These are phyloP conservation scores for Apiospora saccharicola DNA, from an alignment of 2,329 filamentous ascomycete species.

Conservation along the genomic window DNA sequence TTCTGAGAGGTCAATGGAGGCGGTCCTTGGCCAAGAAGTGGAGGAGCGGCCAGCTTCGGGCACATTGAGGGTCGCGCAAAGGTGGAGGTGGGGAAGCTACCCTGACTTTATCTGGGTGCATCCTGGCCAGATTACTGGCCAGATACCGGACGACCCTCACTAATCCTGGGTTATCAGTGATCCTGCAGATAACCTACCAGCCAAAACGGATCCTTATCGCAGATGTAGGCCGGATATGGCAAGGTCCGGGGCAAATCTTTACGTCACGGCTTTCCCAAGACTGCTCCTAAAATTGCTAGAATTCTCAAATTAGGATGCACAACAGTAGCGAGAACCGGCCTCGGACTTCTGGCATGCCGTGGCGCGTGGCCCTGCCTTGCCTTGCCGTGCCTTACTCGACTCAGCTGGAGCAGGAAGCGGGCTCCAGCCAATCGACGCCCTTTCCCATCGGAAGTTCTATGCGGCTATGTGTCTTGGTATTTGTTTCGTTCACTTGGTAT, in stretches of 20 bases:
- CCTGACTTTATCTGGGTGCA: conserved; percentile 4
- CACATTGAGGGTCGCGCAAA: conserved; percentile 13
- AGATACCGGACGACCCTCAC: neutral
- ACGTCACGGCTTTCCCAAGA: conserved; percentile 3
- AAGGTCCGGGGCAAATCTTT: conserved; percentile 2
- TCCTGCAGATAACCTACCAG: neutral
- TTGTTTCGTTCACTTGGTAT: neutral
- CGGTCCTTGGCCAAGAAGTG: neutral
- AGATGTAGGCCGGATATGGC: neutral
- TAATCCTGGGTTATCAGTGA: conserved; percentile 3
- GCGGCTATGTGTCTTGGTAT: neutral
- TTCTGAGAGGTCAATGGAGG: neutral
- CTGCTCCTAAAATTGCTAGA: neutral
- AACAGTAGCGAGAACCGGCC: conserved; percentile 14
- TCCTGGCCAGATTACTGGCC: neutral
- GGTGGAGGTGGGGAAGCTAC: conserved; percentile 18
- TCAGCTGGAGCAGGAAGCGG: conserved; percentile 3
- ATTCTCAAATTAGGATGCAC: neutral
- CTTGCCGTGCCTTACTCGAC: neutral
- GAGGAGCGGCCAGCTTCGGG: conserved; percentile 18
- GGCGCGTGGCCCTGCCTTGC: neutral
- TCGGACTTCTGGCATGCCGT: neutral
- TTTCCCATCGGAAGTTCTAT: neutral
- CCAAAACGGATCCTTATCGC: conserved; percentile 18
- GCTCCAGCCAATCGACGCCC: neutral